phyloP scores from a whole-genome alignment of 768 basidiomycete species.

The Lactarius hengduanensis region DNA sequence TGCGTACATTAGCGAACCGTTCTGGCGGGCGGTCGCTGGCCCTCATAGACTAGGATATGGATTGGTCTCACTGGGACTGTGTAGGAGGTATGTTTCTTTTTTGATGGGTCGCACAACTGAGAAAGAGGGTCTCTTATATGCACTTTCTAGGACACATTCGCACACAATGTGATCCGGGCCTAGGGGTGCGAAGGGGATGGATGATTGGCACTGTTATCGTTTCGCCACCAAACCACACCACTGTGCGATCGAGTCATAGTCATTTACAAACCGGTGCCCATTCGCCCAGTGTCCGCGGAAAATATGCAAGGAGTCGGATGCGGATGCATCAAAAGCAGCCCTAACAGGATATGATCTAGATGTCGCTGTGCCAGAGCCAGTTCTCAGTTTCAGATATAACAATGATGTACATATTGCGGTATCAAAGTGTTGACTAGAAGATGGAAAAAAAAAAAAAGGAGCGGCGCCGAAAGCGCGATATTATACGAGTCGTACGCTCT shows the following conservation, averaged over 20 bases:
- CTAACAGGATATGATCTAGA: neutral
- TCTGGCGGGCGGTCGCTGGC: neutral
- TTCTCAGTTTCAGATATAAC: neutral
- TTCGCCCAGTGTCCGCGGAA: neutral
- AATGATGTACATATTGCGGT: neutral
- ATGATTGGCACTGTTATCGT: neutral
- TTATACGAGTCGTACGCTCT: neutral
- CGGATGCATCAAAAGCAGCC: neutral
- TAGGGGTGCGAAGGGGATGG: neutral
- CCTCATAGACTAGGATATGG: neutral
- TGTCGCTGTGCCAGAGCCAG: neutral
- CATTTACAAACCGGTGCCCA: neutral
- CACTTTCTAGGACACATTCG: neutral
- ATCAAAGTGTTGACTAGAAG: neutral
- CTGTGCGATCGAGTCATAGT: neutral
- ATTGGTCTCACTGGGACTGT: neutral
- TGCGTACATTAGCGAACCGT: neutral
- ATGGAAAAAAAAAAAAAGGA: neutral
- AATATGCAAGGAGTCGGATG: neutral
- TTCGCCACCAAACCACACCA: neutral
- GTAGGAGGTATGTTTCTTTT: neutral
- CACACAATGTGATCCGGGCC: neutral
- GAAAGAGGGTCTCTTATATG: neutral
- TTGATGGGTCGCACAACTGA: neutral
- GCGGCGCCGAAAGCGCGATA: neutral